phyloP scores from a whole-genome alignment of 257 asterid species.

The Rauvolfia tetraphylla region DNA sequence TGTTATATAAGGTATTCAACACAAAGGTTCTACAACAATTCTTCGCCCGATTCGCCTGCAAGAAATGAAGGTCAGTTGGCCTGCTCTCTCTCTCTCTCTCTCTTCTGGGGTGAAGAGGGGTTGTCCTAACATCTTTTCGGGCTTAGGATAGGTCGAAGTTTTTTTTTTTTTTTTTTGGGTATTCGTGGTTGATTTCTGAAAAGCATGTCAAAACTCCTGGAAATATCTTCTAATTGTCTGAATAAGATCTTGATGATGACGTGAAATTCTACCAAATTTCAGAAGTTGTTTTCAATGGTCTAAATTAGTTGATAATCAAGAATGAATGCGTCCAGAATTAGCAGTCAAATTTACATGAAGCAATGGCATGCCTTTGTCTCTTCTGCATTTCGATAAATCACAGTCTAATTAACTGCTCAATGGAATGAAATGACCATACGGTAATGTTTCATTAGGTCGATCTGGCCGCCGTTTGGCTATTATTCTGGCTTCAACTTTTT shows the following conservation, averaged over 20 bases:
- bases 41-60: slow-evolving; percentile 25
- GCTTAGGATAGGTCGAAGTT: too few species aligned
- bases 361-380: neutral
- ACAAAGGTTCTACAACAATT: slow-evolving; percentile 50
- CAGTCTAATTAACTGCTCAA: neutral
- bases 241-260: neutral
- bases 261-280: neutral
- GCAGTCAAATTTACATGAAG: neutral
- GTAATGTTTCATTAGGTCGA: slow-evolving; percentile 27
- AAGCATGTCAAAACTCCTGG: neutral
- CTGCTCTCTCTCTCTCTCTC: neutral
- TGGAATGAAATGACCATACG: neutral
- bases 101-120: too few species aligned
- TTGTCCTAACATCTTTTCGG: too few species aligned
- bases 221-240: neutral
- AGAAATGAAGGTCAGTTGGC: slow-evolving; percentile 41
- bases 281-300: neutral
- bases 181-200: neutral
- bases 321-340: neutral
- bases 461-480: slow-evolving; percentile 40
- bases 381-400: neutral
- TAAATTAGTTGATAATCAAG: neutral
- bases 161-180: too few species aligned
- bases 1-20: slow-evolving; percentile 68
- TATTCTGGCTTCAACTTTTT: slow-evolving; percentile 43